Evolutionary conservation across 2,329 filamentous ascomycete genomes (phyloP), one percentile per base, ranked within the genome.

Genomic region (Pyricularia grisea): DNA sequence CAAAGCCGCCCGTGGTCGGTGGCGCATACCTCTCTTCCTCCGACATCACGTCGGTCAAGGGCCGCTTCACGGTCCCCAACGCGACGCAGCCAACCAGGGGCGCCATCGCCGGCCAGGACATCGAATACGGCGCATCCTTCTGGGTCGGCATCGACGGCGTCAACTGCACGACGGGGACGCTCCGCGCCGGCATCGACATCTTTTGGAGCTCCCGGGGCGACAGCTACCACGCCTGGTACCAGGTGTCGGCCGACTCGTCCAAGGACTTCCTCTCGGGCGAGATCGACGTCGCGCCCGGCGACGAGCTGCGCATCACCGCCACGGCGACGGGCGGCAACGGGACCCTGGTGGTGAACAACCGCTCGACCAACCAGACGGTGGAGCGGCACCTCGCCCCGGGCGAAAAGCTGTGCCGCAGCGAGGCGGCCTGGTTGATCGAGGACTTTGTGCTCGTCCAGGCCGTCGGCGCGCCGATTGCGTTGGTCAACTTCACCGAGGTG

Each of bases 121-220:
- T 68, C 58, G 61, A 58, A 2, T 68, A 63, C 31, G 67, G 27
- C 10, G 67, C 67, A 23, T 42, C 55, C 2, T 68, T 68, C 67
- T 68, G 67, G 67, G 31, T 68, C 10, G 67, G 67, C 67, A 68
- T 68, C 58, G 67, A 68, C 67, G 67, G 67, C 31, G 30, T 25
- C 9, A n/a, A 58, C 27, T 68, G 67, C 58, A 42, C 55, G 20
- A 17, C 67, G n/a, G 58, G 28, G 11, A 36, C 67, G 28, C 67
- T 68, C 27, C 67, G 67, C 12, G 67, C 55, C 67, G 67, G 67
- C 55, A 58, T 68, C 55, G 67, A 68, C 67, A 42, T 68, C 67
- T 68, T 68, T 20, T 68, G 67, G 67, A 60, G 61, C 58, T 55
- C 67, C 30, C 30, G 31, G n/a, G 67, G 67, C 67, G 31, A 58